Percentiles rank a stretch among this genome's conserved stretches.
Conservation (phyloP, 306 rosid species). For the Acacia melanoxylon region DNA sequence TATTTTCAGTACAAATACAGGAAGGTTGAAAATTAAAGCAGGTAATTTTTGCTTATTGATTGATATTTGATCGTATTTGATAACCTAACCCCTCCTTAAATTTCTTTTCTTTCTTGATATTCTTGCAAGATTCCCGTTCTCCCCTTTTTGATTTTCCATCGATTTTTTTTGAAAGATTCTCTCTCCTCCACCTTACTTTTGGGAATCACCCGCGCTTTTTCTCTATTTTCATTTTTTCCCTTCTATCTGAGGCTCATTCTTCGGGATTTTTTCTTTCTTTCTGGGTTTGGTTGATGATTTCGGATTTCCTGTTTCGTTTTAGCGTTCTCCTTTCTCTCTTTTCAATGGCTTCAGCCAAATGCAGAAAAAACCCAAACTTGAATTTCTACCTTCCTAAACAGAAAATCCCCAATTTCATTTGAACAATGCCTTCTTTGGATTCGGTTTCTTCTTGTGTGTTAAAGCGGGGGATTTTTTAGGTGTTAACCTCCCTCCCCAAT, state of each 20-base stretch:
- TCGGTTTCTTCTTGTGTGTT: neutral
- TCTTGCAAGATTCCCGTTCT: neutral
- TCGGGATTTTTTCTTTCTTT: neutral
- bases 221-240: neutral
- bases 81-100: neutral
- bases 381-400: neutral
- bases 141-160: neutral
- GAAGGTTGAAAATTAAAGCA: neutral
- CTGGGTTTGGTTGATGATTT: neutral
- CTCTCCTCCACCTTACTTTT: neutral
- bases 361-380: neutral
- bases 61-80: neutral
- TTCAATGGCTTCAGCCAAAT: neutral
- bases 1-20: neutral
- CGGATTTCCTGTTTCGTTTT: neutral
- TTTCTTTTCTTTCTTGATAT: neutral
- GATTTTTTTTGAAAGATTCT: neutral
- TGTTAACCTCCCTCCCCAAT: neutral
- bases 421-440: neutral
- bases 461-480: neutral
- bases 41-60: neutral
- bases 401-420: neutral
- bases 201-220: conserved; percentile 28
- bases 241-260: neutral
- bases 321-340: neutral